Percentiles rank a stretch among this genome's conserved stretches.
Evolutionary conservation across 345 rosid species (phyloP).

Genomic region (Turnera subulata): DNA sequence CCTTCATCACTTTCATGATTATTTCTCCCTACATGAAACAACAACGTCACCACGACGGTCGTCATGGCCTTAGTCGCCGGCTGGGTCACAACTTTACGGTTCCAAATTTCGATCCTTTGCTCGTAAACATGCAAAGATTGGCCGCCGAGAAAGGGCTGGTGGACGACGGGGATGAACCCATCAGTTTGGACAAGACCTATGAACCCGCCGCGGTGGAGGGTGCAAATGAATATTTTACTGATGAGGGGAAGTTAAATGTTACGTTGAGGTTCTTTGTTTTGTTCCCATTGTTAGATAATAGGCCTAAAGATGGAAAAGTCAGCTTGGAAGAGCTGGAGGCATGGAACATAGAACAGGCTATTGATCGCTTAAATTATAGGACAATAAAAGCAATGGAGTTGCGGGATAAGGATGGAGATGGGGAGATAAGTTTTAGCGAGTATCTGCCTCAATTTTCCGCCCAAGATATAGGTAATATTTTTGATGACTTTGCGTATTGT

Average conservation of each 20-base stretch:
- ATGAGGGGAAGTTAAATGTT: slow-evolving; percentile 44
- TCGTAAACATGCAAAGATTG: slow-evolving; percentile 36
- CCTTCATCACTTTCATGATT: slow-evolving; percentile 32
- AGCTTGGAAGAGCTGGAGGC: slow-evolving; percentile 53
- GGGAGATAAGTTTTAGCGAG: slow-evolving; percentile 50
- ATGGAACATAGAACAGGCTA: slow-evolving; percentile 51
- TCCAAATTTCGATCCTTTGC: slow-evolving; percentile 55
- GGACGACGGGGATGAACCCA: neutral
- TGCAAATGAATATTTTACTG: slow-evolving; percentile 29
- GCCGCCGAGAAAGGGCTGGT: slow-evolving; percentile 17
- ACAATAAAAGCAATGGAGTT: slow-evolving; percentile 40
- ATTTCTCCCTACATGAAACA: slow-evolving; percentile 18
- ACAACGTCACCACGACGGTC: neutral
- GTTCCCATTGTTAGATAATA: slow-evolving; percentile 56
- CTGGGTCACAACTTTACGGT: slow-evolving; percentile 35
- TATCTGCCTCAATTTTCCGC: slow-evolving; percentile 53
- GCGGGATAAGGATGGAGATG: slow-evolving; percentile 52
- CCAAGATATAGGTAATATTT: slow-evolving; percentile 42
- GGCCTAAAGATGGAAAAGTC: slow-evolving; percentile 49
- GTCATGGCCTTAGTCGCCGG: slow-evolving; percentile 35
- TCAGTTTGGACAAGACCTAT: slow-evolving; percentile 7
- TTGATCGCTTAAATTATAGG: slow-evolving; percentile 41
- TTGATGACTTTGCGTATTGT: neutral
- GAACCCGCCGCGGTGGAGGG: slow-evolving; percentile 11
- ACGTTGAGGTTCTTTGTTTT: slow-evolving; percentile 50